Evolutionary conservation across 1,284 basidiomycete genomes (phyloP).

Genomic region (Psilocybe mexicana): DNA sequence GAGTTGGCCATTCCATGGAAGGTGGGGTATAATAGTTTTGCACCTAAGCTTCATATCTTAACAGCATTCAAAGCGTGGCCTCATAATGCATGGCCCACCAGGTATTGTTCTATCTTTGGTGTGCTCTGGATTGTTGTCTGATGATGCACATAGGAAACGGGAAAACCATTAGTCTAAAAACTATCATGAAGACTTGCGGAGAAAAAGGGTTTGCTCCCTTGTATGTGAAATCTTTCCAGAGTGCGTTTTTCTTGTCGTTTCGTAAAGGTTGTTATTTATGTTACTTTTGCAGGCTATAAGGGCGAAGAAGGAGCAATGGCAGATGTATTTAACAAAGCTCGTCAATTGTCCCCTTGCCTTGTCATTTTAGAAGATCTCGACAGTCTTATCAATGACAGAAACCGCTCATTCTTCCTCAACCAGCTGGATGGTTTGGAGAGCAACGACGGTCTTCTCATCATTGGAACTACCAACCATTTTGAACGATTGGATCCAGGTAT

Average conservation of each 20-base stretch:
- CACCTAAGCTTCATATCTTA: background rate
- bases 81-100: slow-evolving; percentile 75
- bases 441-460: slow-evolving; percentile 77
- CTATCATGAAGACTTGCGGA: slow-evolving; percentile 68
- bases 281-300: slow-evolving; percentile 43
- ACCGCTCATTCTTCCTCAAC: slow-evolving; percentile 85
- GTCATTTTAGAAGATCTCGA: slow-evolving; percentile 82
- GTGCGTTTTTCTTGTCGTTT: slow-evolving; percentile 31
- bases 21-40: slow-evolving; percentile 36
- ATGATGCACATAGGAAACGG: slow-evolving; percentile 62
- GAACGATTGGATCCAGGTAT: slow-evolving; percentile 75
- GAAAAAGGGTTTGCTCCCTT: slow-evolving; percentile 63
- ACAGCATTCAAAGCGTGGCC: slow-evolving; percentile 50
- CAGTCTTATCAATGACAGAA: slow-evolving; percentile 72
- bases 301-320: slow-evolving; percentile 73
- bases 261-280: background rate
- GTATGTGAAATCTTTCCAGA: slow-evolving; percentile 76
- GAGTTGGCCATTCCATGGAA: slow-evolving; percentile 81
- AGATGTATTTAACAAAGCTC: slow-evolving; percentile 64
- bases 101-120: slow-evolving; percentile 36
- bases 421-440: slow-evolving; percentile 74
- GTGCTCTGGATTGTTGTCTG: background rate
- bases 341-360: slow-evolving; percentile 70
- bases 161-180: slow-evolving; percentile 82
- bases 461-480: slow-evolving; percentile 84